phyloP scores from a whole-genome alignment of 1,284 basidiomycete species.

The Bjerkandera adusta region DNA sequence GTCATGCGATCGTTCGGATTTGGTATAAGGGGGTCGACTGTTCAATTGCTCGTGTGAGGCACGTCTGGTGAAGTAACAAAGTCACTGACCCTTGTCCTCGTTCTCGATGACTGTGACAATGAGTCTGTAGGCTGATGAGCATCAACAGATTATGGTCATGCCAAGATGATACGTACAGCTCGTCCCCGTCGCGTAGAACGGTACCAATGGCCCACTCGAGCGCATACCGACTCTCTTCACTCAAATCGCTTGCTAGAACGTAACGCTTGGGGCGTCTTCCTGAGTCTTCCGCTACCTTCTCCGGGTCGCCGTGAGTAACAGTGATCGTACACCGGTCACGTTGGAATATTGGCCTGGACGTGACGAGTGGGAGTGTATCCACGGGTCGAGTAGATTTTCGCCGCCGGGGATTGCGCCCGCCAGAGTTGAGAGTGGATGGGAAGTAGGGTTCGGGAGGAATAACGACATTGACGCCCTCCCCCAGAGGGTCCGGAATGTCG shows the following conservation, averaged over 20 bases:
- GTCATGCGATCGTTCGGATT: slow-evolving; percentile 68
- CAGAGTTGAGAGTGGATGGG: slow-evolving; percentile 61
- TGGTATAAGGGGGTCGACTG: slow-evolving; percentile 78
- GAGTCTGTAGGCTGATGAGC: slow-evolving; percentile 36
- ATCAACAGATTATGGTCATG: background rate
- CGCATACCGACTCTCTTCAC: slow-evolving; percentile 89
- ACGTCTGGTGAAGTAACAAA: background rate
- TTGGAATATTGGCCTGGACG: slow-evolving; percentile 82
- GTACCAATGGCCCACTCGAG: slow-evolving; percentile 97
- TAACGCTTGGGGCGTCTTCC: slow-evolving; percentile 71
- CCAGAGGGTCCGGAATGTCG: slow-evolving; percentile 67
- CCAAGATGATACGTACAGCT: slow-evolving; percentile 49
- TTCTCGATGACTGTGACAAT: slow-evolving; percentile 93
- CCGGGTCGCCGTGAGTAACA: slow-evolving; percentile 82
- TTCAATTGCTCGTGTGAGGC: slow-evolving; percentile 6
- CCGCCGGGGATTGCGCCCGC: slow-evolving; percentile 48
- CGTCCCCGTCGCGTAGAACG: slow-evolving; percentile 92
- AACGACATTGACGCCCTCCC: slow-evolving; percentile 89
- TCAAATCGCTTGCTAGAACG: slow-evolving; percentile 91
- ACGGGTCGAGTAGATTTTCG: slow-evolving; percentile 57
- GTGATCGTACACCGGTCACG: slow-evolving; percentile 92
- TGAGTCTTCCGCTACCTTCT: slow-evolving; percentile 44
- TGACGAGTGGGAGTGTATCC: slow-evolving; percentile 61
- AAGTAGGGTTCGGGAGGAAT: slow-evolving; percentile 80
- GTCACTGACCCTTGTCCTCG: slow-evolving; percentile 75